Base-by-base conservation (phyloP, 139 green algal genomes). In the Auxenochlorella pyrenoidosa region DNA sequence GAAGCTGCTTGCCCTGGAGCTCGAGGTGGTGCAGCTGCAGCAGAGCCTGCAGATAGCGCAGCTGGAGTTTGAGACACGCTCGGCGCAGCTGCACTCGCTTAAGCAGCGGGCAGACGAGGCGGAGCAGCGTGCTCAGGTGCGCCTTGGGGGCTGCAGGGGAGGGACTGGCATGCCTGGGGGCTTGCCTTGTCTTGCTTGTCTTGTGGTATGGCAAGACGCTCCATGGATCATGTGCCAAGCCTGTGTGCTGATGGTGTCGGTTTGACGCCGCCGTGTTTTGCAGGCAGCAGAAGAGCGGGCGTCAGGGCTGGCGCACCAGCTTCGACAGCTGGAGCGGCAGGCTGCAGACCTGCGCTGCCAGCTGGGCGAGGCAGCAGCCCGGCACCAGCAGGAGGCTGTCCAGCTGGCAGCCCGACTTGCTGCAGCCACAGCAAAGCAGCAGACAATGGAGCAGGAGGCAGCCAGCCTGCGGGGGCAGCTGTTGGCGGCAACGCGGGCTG, bases 21-120 rank as follows among this genome's bases (percentile, higher is more conserved):
- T 88, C 34, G 85, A 88, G 63, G 83, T 88, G 40, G 76, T 88
- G 38, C 75, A 79, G 63, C 85, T 88, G 76, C 85, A 88, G 76
- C 85, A 88, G 76, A 76, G 54, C 60, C 75, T 88, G n/a, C 76
- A 85, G n/a, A 71, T 85, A 38, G 63, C 47, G 24, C 85, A 79
- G 44, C 44, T 88, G 43, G 85, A 88, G n/a, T 85, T 80, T 79
- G 76, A 88, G 43, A n/a, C 85, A 3, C 60, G 85, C n/a, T 58
- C 60, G 5, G 63, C 40, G n/a, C 60, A 79, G 60, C 40, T 84
- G 16, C 58, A 72, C 44, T 47, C 43, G 24, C 43, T 88, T 5
- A 66, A 84, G 75, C 63, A 79, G 63, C 76, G 85, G 4, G 51
- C 79, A 0, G 73, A 84, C 22, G 76, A 70, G 28, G 65, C 75